Base-by-base conservation (phyloP, 1,284 basidiomycete species). In the Melanopsichium pennsylvanicum region DNA sequence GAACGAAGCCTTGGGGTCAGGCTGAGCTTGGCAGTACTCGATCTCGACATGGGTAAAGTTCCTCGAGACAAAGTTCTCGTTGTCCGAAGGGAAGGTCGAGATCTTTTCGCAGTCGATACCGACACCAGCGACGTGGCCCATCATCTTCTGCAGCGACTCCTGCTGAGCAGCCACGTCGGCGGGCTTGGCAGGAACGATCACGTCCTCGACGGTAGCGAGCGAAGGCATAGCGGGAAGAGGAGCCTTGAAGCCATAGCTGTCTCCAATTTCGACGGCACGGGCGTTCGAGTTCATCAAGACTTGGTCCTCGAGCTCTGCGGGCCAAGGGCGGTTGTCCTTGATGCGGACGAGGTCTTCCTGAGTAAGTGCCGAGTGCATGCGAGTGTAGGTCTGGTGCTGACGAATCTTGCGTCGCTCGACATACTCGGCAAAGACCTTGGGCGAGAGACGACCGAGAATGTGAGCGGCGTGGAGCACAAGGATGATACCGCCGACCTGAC, bases 201-300 rank as follows among this genome's bases (percentile, higher is more conserved):
- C 45, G 29, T 49, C 40, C 32, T 58, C 55, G 45, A 43, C 35
- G 23, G 50, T 54, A 38, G 68, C 69, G 26, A 71, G 61, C 15
- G 60, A 36, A 37, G 72, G 72, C 60, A 62, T 50, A 18, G 66
- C 36, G 8, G 75, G 71, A 16, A 78, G 58, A 22, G 75, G 75
- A 8, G 59, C 59, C 43, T 70, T 64, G 64, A 75, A 78, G 44
- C 46, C 66, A 48, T 69, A 78, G 56, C 67, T 68, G 68, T 73
- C 74, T 42, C 64, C 68, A 16, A 62, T 60, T 44, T 73, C 62
- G 52, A 48, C 46, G 16, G 75, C 75, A 22, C 95, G 88, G 7
- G 95, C 94, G 81, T 94, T 84, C 0, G 93, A 91, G 86, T 98
- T 98, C 82, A 97, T 86, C 42, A 97, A 86, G 29, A 97, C 92